phyloP scores from a whole-genome alignment of 345 rosid genomes.

The Mangifera indica region DNA sequence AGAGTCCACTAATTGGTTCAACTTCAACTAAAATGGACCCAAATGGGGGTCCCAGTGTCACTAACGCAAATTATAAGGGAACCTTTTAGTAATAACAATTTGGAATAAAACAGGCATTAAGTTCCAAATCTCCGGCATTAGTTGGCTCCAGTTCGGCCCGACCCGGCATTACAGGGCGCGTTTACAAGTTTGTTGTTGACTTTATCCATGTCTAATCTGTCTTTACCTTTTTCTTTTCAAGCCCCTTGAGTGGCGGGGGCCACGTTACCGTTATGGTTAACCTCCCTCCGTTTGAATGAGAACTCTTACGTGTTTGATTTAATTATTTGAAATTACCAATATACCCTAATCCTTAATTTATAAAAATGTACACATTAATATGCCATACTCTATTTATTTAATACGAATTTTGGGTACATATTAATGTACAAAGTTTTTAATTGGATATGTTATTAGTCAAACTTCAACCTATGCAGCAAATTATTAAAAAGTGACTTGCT shows the following conservation, averaged over 20 bases:
- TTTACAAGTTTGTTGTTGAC: conserved; percentile 19
- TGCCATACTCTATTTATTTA: too few species aligned
- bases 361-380: too few species aligned
- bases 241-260: conserved; percentile 32
- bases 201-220: background rate
- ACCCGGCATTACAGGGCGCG: background rate
- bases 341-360: background rate
- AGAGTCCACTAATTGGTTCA: background rate
- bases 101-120: conserved; percentile 12
- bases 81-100: background rate
- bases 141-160: conserved; percentile 1
- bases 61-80: background rate
- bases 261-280: conserved; percentile 46
- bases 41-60: conserved; percentile 12
- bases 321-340: background rate
- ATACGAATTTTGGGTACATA: too few species aligned
- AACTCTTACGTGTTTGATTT: background rate
- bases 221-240: background rate
- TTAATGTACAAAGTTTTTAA: too few species aligned
- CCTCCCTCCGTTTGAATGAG: conserved; percentile 18
- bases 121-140: conserved; percentile 11
- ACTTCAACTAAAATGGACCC: background rate
- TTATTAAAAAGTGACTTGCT: too few species aligned
- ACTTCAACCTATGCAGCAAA: too few species aligned
- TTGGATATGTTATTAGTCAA: too few species aligned